Evolutionary conservation across 2,329 filamentous ascomycete genomes (phyloP).

Genomic region (Alternaria sp.): DNA sequence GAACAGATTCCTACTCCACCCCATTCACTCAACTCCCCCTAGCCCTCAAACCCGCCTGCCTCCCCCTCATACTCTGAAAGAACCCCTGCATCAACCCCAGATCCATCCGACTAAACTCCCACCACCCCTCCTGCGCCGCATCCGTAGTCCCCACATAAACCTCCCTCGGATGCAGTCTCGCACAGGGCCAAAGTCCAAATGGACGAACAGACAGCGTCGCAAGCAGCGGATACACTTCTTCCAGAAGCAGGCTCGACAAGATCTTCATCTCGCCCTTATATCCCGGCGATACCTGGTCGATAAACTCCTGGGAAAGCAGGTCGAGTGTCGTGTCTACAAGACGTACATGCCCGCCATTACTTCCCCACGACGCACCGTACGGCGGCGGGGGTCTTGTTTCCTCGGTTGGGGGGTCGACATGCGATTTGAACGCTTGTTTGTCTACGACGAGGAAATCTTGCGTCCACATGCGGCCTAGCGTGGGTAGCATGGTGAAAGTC

Average conservation of each 20-base stretch:
- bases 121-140: constrained; percentile 15
- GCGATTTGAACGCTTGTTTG: constrained; percentile 11
- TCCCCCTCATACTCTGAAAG: constrained; percentile 3
- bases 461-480: constrained; percentile 17
- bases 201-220: constrained; percentile 7
- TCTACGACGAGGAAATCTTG: constrained; percentile 25
- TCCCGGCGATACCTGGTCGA: background rate
- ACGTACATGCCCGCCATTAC: background rate
- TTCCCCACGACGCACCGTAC: background rate
- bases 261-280: background rate
- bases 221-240: constrained; percentile 1
- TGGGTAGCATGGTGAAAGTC: constrained; percentile 9
- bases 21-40: background rate
- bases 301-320: background rate
- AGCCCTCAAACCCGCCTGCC: background rate
- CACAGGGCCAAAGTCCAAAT: constrained; percentile 17
- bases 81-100: background rate
- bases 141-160: constrained; percentile 23
- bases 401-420: constrained; percentile 1
- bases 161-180: constrained; percentile 17
- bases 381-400: background rate
- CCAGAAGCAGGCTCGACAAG: background rate
- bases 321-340: background rate
- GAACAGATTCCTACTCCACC: too few species aligned
- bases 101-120: constrained; percentile 16